Percentiles rank a stretch among this genome's conserved stretches.
These are phyloP conservation scores for Calonectria crousiana DNA, from an alignment of 2,329 filamentous ascomycete genomes.

Conservation along the genomic window DNA sequence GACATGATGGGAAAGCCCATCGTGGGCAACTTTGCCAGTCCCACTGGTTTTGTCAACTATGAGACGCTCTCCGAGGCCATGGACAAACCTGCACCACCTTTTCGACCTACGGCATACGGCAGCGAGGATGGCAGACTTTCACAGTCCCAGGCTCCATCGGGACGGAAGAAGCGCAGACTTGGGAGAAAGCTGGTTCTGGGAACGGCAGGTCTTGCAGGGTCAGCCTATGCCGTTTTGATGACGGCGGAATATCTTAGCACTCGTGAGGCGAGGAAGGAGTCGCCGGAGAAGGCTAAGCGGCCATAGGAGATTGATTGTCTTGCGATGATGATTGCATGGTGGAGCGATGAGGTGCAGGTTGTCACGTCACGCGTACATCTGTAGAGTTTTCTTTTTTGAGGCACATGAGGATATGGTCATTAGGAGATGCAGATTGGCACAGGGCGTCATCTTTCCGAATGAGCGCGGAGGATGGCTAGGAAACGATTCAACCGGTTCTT, in stretches of 20 bases:
- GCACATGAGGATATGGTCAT: background rate
- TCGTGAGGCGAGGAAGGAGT: slow-evolving; percentile 48
- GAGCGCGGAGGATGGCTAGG: background rate
- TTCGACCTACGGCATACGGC: slow-evolving; percentile 56
- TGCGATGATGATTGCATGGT: slow-evolving; percentile 36
- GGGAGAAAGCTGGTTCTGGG: slow-evolving; percentile 65
- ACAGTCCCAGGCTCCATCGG: slow-evolving; percentile 52
- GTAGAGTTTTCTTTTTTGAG: background rate
- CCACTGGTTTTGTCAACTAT: slow-evolving; percentile 75
- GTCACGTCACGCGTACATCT: background rate
- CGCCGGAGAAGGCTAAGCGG: background rate
- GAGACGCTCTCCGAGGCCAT: slow-evolving; percentile 52
- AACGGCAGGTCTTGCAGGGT: slow-evolving; percentile 65
- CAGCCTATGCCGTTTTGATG: slow-evolving; percentile 70
- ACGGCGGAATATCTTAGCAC: slow-evolving; percentile 69
- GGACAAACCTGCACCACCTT: slow-evolving; percentile 51
- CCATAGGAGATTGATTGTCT: slow-evolving; percentile 56
- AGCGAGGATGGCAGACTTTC: slow-evolving; percentile 62
- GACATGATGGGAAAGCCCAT: slow-evolving; percentile 63
- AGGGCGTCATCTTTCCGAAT: background rate
- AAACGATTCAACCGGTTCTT: background rate
- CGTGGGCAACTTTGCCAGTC: slow-evolving; percentile 71
- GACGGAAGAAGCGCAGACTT: slow-evolving; percentile 54
- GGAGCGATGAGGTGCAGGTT: background rate
- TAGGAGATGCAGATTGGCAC: background rate